phyloP scores from a whole-genome alignment of 2,329 filamentous ascomycete species.

The Aspergillus brasiliensis region DNA sequence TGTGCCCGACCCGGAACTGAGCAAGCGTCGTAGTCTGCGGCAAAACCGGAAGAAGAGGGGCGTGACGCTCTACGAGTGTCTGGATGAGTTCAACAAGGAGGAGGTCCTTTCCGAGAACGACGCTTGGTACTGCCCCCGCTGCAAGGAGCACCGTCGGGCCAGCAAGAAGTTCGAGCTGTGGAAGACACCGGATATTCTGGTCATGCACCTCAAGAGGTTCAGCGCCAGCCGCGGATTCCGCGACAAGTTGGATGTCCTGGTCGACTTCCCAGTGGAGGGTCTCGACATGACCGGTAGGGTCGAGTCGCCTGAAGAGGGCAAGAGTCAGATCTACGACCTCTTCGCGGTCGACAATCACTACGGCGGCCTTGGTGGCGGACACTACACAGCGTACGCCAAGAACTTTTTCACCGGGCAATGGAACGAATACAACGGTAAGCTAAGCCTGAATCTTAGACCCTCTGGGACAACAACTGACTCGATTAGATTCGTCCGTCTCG shows the following conservation, averaged over 20 bases:
- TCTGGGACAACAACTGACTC: conserved; percentile 43
- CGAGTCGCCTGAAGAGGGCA: conserved; percentile 76
- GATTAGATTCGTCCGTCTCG: conserved; percentile 72
- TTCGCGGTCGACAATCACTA: conserved; percentile 97
- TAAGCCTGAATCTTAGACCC: conserved; percentile 11
- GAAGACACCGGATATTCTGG: conserved; percentile 93
- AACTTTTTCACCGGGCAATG: conserved; percentile 87
- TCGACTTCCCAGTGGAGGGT: conserved; percentile 88
- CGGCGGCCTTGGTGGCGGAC: conserved; percentile 87
- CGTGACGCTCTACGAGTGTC: conserved; percentile 82
- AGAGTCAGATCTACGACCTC: conserved; percentile 84
- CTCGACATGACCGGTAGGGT: conserved; percentile 81
- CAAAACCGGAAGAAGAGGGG: conserved; percentile 70
- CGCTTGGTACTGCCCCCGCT: conserved; percentile 95
- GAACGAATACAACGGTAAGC: conserved; percentile 95
- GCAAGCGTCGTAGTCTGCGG: conserved; percentile 64
- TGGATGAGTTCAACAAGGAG: conserved; percentile 91
- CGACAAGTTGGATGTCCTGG: conserved; percentile 87
- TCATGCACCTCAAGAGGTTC: conserved; percentile 94
- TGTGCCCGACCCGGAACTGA: conserved; percentile 64
- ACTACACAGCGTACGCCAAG: conserved; percentile 93
- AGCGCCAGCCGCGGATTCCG: conserved; percentile 78
- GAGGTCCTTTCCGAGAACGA: conserved; percentile 94
- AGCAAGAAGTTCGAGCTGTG: conserved; percentile 97
- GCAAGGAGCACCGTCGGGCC: conserved; percentile 88